Percentiles rank a stretch among this genome's conserved stretches.
Conservation (phyloP, 345 rosid species). For the Ceriops zippeliana region DNA sequence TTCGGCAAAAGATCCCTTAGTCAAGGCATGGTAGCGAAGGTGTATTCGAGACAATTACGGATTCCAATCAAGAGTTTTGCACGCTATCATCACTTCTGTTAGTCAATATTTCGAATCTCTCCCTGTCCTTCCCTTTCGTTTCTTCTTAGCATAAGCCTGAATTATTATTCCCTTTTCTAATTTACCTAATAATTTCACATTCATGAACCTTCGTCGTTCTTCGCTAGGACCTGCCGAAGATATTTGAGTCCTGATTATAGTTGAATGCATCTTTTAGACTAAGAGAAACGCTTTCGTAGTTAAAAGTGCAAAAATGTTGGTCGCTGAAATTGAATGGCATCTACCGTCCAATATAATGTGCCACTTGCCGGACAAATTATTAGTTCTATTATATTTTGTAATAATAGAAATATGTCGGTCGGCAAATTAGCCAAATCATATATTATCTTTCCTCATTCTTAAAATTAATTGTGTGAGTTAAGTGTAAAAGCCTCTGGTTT, state of each 20-base stretch:
- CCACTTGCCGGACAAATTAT: no score
- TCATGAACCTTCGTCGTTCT: not conserved
- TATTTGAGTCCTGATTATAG: not conserved
- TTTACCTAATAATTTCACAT: not conserved
- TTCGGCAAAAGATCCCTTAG: no score
- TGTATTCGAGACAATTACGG: constrained; percentile 11
- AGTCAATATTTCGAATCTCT: no score
- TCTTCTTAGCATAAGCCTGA: not conserved
- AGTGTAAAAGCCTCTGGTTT: no score
- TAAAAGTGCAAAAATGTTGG: no score
- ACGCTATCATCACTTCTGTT: constrained; percentile 3
- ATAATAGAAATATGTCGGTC: not conserved
- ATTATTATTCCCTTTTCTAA: not conserved
- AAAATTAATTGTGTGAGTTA: not conserved
- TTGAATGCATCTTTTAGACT: not conserved
- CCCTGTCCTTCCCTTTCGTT: not conserved
- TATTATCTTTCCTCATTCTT: not conserved
- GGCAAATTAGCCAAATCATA: not conserved
- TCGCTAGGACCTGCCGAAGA: not conserved
- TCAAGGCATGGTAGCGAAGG: not conserved
- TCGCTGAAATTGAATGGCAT: no score
- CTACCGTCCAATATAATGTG: no score
- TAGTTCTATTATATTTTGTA: no score
- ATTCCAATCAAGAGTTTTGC: constrained; percentile 12
- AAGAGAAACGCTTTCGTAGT: not conserved